A percentile compares a stretch with the other conserved stretches of the same genome.
phyloP scores from a whole-genome alignment of 73 alveolate species.

The Paramecium tetraurelia region DNA sequence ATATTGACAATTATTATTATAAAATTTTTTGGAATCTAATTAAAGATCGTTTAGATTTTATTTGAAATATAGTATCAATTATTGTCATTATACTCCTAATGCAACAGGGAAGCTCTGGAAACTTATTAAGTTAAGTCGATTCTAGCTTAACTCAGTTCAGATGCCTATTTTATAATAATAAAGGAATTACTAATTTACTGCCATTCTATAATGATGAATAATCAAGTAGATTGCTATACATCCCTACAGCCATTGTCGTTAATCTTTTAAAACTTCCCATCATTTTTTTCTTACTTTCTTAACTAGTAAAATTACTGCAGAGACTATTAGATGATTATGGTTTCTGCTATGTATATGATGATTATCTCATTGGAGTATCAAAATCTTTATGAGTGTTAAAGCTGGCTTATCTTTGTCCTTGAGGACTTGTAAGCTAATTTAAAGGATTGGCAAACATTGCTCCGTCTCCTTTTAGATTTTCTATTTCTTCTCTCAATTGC shows the following conservation, averaged over 20 bases:
- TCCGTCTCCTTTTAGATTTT: neutral
- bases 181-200: neutral
- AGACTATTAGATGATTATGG: neutral
- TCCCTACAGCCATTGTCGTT: slow-evolving; percentile 28
- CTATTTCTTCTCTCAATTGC: neutral
- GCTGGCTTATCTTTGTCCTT: neutral
- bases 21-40: neutral
- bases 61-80: slow-evolving; percentile 20
- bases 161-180: neutral
- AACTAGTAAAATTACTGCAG: neutral
- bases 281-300: slow-evolving; percentile 30
- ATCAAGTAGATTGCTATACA: slow-evolving; percentile 14
- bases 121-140: neutral
- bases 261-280: slow-evolving; percentile 6
- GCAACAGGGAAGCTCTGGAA: neutral
- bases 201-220: neutral
- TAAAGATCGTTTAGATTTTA: neutral
- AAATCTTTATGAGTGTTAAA: slow-evolving; percentile 23
- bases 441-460: neutral
- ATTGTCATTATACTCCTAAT: neutral
- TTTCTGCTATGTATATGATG: neutral
- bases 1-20: neutral
- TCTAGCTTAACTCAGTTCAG: slow-evolving; percentile 9
- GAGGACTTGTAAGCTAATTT: neutral
- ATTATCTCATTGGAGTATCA: neutral